A percentile compares a stretch with the other conserved stretches of the same genome.
Evolutionary conservation across 305 asterid species (phyloP).

Genomic region (Fraxinus paxiana): DNA sequence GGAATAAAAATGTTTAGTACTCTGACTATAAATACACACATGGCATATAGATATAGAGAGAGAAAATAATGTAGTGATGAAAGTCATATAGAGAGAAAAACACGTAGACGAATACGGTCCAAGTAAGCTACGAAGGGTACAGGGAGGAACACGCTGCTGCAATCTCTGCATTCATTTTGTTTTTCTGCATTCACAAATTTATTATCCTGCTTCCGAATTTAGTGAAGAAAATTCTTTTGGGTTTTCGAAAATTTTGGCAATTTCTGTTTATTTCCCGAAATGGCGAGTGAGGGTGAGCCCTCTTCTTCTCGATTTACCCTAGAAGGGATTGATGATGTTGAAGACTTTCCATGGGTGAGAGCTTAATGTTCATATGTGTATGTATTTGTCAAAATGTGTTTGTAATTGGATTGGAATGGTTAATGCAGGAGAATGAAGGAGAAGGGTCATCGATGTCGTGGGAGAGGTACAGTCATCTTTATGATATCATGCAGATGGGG

Average conservation of each 20-base stretch:
- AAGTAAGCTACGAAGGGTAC: slow-evolving; percentile 55
- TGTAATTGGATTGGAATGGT: slow-evolving; percentile 16
- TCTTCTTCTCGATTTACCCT: slow-evolving; percentile 38
- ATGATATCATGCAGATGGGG: slow-evolving; percentile 58
- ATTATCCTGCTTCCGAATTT: background rate
- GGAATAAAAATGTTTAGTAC: background rate
- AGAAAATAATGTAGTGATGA: slow-evolving; percentile 13
- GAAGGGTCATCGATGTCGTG: slow-evolving; percentile 55
- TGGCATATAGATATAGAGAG: slow-evolving; percentile 18
- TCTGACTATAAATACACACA: background rate
- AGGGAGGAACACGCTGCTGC: slow-evolving; percentile 51
- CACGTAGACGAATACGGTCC: slow-evolving; percentile 89
- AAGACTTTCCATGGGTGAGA: slow-evolving; percentile 61
- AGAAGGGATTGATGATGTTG: slow-evolving; percentile 69
- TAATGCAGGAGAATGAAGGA: slow-evolving; percentile 43
- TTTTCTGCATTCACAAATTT: slow-evolving; percentile 19
- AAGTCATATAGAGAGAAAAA: slow-evolving; percentile 27
- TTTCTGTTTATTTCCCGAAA: slow-evolving; percentile 18
- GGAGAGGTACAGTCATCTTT: slow-evolving; percentile 58
- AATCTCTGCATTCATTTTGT: slow-evolving; percentile 19
- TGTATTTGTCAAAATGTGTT: background rate
- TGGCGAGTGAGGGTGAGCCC: slow-evolving; percentile 37
- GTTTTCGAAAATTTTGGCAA: background rate
- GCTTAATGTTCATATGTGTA: background rate
- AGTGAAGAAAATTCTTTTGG: background rate